Evolutionary conservation across 139 green algal genomes (phyloP).

Genomic region (Yamagishiella unicocca): DNA sequence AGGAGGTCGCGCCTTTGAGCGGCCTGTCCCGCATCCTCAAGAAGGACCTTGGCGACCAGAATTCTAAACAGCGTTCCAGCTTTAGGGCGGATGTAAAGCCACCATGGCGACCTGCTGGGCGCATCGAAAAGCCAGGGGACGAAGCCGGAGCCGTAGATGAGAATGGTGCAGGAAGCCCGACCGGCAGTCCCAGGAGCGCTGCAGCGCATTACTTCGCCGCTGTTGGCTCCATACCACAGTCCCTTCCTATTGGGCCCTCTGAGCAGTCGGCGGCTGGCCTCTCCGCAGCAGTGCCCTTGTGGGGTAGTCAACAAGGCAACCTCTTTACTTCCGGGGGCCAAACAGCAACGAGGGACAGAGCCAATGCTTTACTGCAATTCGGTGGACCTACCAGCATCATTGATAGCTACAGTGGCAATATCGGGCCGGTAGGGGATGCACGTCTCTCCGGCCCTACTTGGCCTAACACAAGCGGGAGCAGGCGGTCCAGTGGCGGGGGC

Average conservation of each 20-base stretch:
- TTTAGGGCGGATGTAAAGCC: constrained; percentile 2
- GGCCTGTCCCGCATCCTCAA: constrained; percentile 12
- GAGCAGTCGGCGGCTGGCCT: background rate
- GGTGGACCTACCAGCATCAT: background rate
- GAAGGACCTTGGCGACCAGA: constrained; percentile 15
- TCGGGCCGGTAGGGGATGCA: background rate
- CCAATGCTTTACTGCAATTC: background rate
- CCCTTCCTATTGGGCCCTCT: background rate
- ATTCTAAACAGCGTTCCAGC: background rate
- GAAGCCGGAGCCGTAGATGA: background rate
- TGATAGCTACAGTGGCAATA: background rate
- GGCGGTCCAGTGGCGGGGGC: background rate
- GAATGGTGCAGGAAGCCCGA: background rate
- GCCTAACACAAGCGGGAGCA: background rate
- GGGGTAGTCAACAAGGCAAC: constrained; percentile 13
- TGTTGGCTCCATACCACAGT: background rate
- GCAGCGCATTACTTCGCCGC: constrained; percentile 13
- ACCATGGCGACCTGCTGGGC: constrained; percentile 16
- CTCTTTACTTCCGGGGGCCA: background rate
- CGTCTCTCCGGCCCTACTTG: background rate
- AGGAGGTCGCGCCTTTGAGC: background rate
- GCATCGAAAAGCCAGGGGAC: constrained; percentile 1
- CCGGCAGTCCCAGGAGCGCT: background rate
- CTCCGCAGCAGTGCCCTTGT: background rate
- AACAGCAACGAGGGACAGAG: background rate